Percentiles rank a stretch among this genome's conserved stretches.
Conservation (phyloP, 805 yeast species). For the Cyberlindnera japonica region DNA sequence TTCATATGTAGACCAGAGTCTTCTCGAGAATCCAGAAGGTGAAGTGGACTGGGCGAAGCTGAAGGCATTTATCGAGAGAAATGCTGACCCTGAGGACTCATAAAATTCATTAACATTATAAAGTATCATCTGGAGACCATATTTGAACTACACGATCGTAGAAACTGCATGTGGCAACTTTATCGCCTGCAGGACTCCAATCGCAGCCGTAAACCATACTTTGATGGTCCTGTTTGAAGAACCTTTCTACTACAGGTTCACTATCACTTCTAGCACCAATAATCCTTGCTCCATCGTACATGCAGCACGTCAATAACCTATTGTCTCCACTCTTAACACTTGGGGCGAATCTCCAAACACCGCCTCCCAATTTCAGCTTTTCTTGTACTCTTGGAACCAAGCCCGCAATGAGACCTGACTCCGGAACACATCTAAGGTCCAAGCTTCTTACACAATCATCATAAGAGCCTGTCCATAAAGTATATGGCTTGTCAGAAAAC, state of each 20-base stretch:
- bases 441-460: constrained; percentile 73
- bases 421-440: constrained; percentile 59
- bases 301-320: constrained; percentile 75
- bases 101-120: too few relatives aligned
- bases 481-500: constrained; percentile 41
- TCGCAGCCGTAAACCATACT: constrained; percentile 97
- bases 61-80: constrained; percentile 41
- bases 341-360: constrained; percentile 91
- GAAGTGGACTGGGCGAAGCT: constrained; percentile 43
- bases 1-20: constrained; percentile 29
- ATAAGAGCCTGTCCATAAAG: constrained; percentile 84
- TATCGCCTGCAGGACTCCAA: constrained; percentile 53
- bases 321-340: constrained; percentile 39
- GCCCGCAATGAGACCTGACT: constrained; percentile 39
- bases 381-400: constrained; percentile 46
- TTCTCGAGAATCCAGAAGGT: constrained; percentile 26
- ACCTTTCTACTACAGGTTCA: constrained; percentile 33
- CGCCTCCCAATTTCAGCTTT: constrained; percentile 70
- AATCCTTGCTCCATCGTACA: constrained; percentile 92
- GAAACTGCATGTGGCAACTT: constrained; percentile 81
- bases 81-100: constrained; percentile 32
- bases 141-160: constrained; percentile 79
- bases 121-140: constrained; percentile 47
- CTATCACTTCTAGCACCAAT: constrained; percentile 35
- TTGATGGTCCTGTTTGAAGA: constrained; percentile 66